Base-by-base conservation (phyloP, 306 rosid species). In the Argentina anserina region DNA sequence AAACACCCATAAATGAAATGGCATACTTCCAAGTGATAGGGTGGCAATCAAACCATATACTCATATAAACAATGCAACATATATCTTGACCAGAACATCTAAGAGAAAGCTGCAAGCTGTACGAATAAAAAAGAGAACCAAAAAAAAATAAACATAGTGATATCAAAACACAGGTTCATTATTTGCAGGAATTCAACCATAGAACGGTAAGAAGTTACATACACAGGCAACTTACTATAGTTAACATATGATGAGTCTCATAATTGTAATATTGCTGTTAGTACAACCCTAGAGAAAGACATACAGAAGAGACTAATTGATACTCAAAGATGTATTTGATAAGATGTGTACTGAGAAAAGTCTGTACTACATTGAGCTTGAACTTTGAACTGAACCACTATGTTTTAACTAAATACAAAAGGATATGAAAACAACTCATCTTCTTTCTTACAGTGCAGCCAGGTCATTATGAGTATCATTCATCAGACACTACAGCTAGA, bases 381-480 rank as follows among this genome's bases (percentile, higher is more conserved):
- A 33, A 56, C 63, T 56, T 28, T 26, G 36, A 67, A 69, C 85
- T 81, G 77, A 69, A 87, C 70, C 83, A 39, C 79, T 68, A 76
- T 70, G 46, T 45, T 70, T 28, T 81, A 83, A 82, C 81, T 77
- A 82, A 72, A 73, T 71, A 85, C 72, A 67, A 71, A 76, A 74
- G 76, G 26, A 69, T 58, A 20, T 28, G 59, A 69, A 77, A 78
- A 81, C 81, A 80, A 74, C 82, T 78, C 87, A 79, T 85, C 83
- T 80, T 78, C 76, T 89, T 86, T 87, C 86, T 82, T 87, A 90
- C 94, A 90, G 84, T 74, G 81, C 73, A 86, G 78, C 65, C 71
- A 80, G 79, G 72, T 78, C 76, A 81, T 64, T 75, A 78, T 72
- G 45, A 75, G 70, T 83, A 79, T 55, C 81, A 72, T 69, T 47